A percentile compares a stretch with the other conserved stretches of the same genome.
These are phyloP conservation scores for Knoxdaviesia capensis DNA, from an alignment of 2,329 filamentous ascomycete genomes.

Conservation along the genomic window DNA sequence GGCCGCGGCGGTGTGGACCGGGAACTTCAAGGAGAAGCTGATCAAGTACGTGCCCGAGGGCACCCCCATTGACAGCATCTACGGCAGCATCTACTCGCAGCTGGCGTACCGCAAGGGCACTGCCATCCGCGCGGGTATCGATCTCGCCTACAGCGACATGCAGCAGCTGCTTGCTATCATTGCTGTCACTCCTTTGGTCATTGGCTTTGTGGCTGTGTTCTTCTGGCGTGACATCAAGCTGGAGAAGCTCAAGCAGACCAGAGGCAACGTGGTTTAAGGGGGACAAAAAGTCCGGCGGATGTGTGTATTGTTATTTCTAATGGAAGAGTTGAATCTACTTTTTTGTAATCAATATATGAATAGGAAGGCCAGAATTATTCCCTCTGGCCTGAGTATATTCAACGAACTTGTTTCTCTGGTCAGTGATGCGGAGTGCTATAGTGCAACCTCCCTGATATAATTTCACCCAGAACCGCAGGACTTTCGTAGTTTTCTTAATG, in stretches of 20 bases:
- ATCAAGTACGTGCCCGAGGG: conserved; percentile 24
- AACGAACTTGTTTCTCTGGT: too few relatives aligned
- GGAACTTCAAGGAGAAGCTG: conserved; percentile 32
- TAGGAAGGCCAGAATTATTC: too few relatives aligned
- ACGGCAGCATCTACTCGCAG: conserved; percentile 30
- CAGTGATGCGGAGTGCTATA: too few relatives aligned
- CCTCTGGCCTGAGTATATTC: too few relatives aligned
- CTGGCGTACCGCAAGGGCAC: conserved; percentile 28
- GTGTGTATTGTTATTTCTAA: too few relatives aligned
- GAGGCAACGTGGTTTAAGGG: conserved; percentile 16
- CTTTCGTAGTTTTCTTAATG: too few relatives aligned
- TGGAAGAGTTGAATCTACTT: too few relatives aligned
- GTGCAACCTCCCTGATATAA: too few relatives aligned
- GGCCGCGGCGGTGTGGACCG: conserved; percentile 43
- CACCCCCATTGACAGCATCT: conserved; percentile 18
- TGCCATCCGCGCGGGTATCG: conserved; percentile 31
- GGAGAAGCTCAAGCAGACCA: conserved; percentile 20
- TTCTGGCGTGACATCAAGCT: conserved; percentile 32
- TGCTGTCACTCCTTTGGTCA: conserved; percentile 21
- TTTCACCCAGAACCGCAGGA: too few relatives aligned
- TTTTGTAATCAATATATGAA: too few relatives aligned
- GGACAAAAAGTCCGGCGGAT: too few relatives aligned
- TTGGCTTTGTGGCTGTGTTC: conserved; percentile 13
- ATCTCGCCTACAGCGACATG: conserved; percentile 35
- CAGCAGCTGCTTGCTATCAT: conserved; percentile 31